These are phyloP conservation scores for Ocimum tenuiflorum DNA, from an alignment of 257 asterid species.

Conservation along the genomic window DNA sequence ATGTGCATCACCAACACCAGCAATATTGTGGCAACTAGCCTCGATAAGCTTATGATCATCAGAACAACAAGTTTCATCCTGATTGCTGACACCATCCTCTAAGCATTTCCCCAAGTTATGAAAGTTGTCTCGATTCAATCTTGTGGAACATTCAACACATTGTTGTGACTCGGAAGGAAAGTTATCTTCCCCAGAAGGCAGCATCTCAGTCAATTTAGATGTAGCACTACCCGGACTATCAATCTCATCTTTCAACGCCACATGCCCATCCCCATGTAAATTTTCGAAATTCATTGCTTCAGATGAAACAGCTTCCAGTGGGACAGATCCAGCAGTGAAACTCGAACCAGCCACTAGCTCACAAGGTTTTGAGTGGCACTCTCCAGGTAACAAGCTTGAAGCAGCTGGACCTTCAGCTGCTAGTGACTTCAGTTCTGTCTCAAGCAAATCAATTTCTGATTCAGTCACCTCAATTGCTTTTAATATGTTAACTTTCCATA, in stretches of 20 bases:
- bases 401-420: slow-evolving; percentile 28
- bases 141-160: slow-evolving; percentile 23
- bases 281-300: slow-evolving; percentile 26
- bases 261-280: slow-evolving; percentile 26
- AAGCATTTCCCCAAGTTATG: slow-evolving; percentile 19
- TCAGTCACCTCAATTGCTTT: slow-evolving; percentile 75
- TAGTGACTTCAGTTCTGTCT: slow-evolving; percentile 59
- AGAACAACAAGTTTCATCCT: too few relatives aligned
- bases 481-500: slow-evolving; percentile 56
- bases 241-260: slow-evolving; percentile 35
- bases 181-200: slow-evolving; percentile 23
- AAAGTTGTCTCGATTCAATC: slow-evolving; percentile 23
- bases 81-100: slow-evolving; percentile 4
- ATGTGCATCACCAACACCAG: slow-evolving; percentile 17
- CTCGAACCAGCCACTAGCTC: slow-evolving; percentile 40
- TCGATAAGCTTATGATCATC: too few relatives aligned
- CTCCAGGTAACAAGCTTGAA: slow-evolving; percentile 33
- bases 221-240: slow-evolving; percentile 71
- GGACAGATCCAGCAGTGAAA: slow-evolving; percentile 28
- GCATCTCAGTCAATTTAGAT: slow-evolving; percentile 44
- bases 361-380: slow-evolving; percentile 32
- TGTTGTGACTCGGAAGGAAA: too few relatives aligned
- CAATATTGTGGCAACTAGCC: slow-evolving; percentile 15
- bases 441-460: slow-evolving; percentile 79
- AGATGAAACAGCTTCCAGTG: slow-evolving; percentile 31